Evolutionary conservation across 768 basidiomycete genomes (phyloP), one percentile per base, ranked within the genome.

Genomic region (Leccinum truebloodii): DNA sequence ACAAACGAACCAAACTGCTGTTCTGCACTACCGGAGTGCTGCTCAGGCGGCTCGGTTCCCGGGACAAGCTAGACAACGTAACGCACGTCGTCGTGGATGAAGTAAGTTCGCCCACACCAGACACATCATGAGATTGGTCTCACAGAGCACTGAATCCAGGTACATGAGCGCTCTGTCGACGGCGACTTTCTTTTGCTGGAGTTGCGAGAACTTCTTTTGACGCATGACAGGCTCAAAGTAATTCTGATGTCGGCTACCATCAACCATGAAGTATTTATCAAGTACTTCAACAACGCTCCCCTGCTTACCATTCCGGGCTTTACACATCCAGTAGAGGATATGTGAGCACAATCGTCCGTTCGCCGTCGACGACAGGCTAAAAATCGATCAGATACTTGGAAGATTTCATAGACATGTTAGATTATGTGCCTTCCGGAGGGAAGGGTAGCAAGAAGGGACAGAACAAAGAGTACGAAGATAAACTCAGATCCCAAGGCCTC

Each of bases 21-120:
- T 97, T 96, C 69, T 94, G 94, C 69, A 98, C 95, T 2, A 97
- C 94, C 10, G 95, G 95, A 76, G 91, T 97, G n/a, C 82, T 94
- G 2, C 80, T 97, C 52, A 79, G 93, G 59, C 82, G 92, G 18
- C 75, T 97, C 13, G 83, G 86, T n/a, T 79, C 81, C 32, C 89
- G 89, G 10, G 91, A 95, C 64, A 80, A 78, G 39, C 76, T 97
- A 16, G 72, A 82, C 37, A 81, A 84, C 44, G 81, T 95, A 48
- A 88, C 89, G 3, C 95, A 97, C 76, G 80, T 98, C 39, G 79
- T 97, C 39, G 90, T 97, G 18, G 95, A 97, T 63, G 95, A 98
- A 79, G 95, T 92, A 61, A 51, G 79, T 52, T 20, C 24, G 5
- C 12, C 0, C 30, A n/a, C 41, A 22, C 37, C 34, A 32, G 35